These are phyloP conservation scores for Schoenoplectus tabernaemontani DNA, from an alignment of 202 grass and related monocot genomes.

Conservation along the genomic window DNA sequence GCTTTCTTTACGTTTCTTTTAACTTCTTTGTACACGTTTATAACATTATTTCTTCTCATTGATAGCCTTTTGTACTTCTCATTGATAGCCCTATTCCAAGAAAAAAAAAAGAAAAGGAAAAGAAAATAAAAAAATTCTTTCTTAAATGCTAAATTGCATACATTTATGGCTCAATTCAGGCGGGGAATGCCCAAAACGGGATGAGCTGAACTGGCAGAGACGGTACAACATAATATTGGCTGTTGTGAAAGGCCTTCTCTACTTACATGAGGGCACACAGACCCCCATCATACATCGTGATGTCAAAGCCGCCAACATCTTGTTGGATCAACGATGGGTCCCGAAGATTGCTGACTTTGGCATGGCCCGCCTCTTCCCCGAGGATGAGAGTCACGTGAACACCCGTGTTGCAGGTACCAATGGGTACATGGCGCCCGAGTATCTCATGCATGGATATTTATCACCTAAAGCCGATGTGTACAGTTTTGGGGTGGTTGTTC, in stretches of 20 bases:
- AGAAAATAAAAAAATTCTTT: neutral
- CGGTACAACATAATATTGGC: constrained; percentile 26
- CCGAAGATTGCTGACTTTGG: constrained; percentile 47
- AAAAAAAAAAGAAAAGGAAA: too few species aligned
- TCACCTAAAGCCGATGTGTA: constrained; percentile 41
- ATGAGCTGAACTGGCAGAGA: constrained; percentile 27
- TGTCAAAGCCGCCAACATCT: constrained; percentile 38
- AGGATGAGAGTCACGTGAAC: constrained; percentile 28
- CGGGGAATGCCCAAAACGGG: neutral
- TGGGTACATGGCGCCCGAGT: constrained; percentile 44
- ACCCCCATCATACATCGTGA: constrained; percentile 37
- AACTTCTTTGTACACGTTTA: too few species aligned
- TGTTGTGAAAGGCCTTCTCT: constrained; percentile 38
- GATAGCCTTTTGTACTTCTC: too few species aligned
- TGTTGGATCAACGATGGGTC: constrained; percentile 27
- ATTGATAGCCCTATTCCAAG: too few species aligned
- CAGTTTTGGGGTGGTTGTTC: constrained; percentile 34
- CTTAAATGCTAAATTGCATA: neutral
- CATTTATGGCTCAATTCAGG: neutral
- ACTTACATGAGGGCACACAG: constrained; percentile 39
- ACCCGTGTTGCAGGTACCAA: constrained; percentile 38
- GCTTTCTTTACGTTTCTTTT: too few species aligned
- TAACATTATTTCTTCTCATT: too few species aligned
- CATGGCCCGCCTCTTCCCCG: constrained; percentile 30
- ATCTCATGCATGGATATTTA: constrained; percentile 32